Evolutionary conservation across 2,329 filamentous ascomycete species (phyloP).

Genomic region (Ceratocystis cacaofunesta): DNA sequence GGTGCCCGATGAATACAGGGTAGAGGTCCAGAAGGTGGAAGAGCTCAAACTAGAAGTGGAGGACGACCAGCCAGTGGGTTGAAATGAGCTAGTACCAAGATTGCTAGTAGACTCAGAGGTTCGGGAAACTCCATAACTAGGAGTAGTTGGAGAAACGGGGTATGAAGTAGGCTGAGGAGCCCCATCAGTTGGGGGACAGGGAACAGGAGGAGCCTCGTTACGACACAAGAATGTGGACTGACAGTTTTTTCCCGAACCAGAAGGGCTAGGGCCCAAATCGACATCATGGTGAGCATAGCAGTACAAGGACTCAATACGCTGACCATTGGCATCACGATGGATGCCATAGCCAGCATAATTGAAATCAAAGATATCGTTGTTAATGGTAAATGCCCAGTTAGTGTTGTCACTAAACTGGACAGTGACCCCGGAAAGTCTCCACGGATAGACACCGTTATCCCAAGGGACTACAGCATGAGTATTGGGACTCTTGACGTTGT

Average conservation of each 20-base stretch:
- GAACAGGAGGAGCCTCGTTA: slow-evolving; percentile 2
- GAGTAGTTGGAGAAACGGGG: slow-evolving; percentile 3
- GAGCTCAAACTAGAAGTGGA: not conserved
- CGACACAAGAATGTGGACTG: slow-evolving; percentile 10
- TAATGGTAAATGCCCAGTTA: slow-evolving; percentile 9
- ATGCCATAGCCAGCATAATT: slow-evolving; percentile 11
- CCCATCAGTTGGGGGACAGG: not conserved
- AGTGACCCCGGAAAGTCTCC: slow-evolving; percentile 8
- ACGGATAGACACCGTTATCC: slow-evolving; percentile 7
- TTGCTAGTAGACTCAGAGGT: not conserved
- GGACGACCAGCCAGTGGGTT: not conserved
- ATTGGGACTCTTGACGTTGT: not conserved
- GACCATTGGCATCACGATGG: not conserved
- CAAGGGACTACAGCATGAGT: not conserved
- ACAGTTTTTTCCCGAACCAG: not conserved
- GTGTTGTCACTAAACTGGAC: slow-evolving; percentile 6
- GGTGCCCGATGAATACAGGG: not conserved
- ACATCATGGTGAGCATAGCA: slow-evolving; percentile 3
- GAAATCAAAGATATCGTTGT: slow-evolving; percentile 8
- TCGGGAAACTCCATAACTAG: not conserved
- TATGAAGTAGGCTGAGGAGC: not conserved
- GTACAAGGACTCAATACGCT: slow-evolving; percentile 8
- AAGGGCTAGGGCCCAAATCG: not conserved
- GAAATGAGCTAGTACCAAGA: not conserved
- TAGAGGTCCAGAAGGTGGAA: slow-evolving; percentile 1